Base-by-base conservation (phyloP, 2,329 filamentous ascomycete genomes). In the Botrytis elliptica region DNA sequence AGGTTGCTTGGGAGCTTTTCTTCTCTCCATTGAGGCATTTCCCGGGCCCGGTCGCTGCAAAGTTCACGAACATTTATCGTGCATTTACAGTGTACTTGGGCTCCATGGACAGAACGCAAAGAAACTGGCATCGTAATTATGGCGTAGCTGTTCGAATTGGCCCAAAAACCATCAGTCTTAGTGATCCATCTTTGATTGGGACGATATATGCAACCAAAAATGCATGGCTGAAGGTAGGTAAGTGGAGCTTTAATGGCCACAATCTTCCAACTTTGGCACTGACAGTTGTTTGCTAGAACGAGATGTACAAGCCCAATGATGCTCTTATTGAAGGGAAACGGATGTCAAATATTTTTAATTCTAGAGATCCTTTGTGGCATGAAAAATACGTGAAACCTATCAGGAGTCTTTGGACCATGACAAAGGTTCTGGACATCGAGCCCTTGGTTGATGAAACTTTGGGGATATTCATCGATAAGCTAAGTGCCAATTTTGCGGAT, bases 141-240 rank as follows among this genome's bases (percentile, higher is more conserved):
- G 60, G 60, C 12, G 55, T 20, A 25, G 70, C 70, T 38, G 60
- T 71, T 22, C 33, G 70, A n/a, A 44, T 65, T 65, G 70, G 60
- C 4, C 70, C 60, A 36, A 71, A 65, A 25, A 65, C 18, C 6
- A 71, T 76, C 83, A 86, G 71, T 82, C 86, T 62, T 79, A 83
- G n/a, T 81, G 82, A 71, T 78, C 77, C 52, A 81, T 83, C 73
- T 77, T 81, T 60, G 79, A 83, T 44, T 33, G 62, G n/a, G 82
- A 81, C 18, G 77, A 76, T 25, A 82, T 86, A 73, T 83, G 81
- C 4, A 77, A 86, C 10, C 78, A 86, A 38, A 84, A 87, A 77
- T 81, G 83, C 79, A 36, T 71, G 70, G 60, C 70, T 52, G 18
- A 71, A 71, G 44, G 38, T 66, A 66, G 10, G 22, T 66, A 20